Evolutionary conservation across 345 rosid species (phyloP), one percentile per base, ranked within the genome.

Genomic region (Lagerstroemia speciosa): DNA sequence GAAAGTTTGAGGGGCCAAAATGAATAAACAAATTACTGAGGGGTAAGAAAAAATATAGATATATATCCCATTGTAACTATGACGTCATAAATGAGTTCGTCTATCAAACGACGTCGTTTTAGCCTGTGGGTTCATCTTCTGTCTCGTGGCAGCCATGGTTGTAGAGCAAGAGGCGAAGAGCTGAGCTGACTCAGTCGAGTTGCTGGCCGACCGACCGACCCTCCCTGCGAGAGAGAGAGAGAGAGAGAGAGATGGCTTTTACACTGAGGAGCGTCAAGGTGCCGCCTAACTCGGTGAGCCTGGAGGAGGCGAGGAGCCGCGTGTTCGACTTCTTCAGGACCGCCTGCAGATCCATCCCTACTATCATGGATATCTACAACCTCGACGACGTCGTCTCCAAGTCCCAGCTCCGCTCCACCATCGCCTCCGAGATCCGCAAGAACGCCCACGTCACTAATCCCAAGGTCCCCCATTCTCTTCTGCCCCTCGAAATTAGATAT

Each of bases 341-440:
- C 10, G 84, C 99, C 2, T 91, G 98, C 81, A 76, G 99, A 73
- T 88, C 98, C 40, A 75, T 94, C 67, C 98, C 99, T 0, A 17
- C 82, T 3, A 41, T 91, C 68, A 89, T 91, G 87, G 95, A 94
- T 3, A 91, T 94, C 58, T 94, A 94, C 87, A 89, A 85, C 75
- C 90, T 94, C 45, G 82, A 89, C 75, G 98, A 94, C 78, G 89
- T 94, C 76, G 93, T 78, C 46, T 67, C 83, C 32, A 75, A 72
- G 64, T 82, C 98, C 68, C 87, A 94, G 78, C 93, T 94, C 78
- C 99, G 98, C 14, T 80, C 87, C 75, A 36, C 81, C 77, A 87
- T 94, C 83, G 78, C 99, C 77, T 69, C 95, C 72, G 78, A 91
- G 93, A 83, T 91, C 78, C 96, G 99, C 69, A 91, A 83, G 62